Percentiles rank a stretch among this genome's conserved stretches.
Evolutionary conservation across 768 basidiomycete species (phyloP).

Genomic region (Crucibulum laeve): DNA sequence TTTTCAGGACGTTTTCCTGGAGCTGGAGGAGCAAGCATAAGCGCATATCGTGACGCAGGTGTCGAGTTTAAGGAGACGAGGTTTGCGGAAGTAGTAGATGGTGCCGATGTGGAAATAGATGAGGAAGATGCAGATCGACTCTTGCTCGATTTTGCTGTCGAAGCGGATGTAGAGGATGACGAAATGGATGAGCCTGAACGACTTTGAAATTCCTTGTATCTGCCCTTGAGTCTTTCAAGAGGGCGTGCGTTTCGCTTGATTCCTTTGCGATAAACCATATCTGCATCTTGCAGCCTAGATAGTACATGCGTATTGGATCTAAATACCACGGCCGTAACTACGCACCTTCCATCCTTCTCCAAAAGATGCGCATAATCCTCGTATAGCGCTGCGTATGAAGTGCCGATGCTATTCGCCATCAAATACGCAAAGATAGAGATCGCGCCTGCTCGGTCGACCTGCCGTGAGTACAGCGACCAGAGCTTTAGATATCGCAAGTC

Average conservation of each 20-base stretch:
- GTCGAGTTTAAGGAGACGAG: slow-evolving; percentile 29
- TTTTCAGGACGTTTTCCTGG: slow-evolving; percentile 73
- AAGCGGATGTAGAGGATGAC: slow-evolving; percentile 25
- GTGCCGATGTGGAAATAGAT: slow-evolving; percentile 11
- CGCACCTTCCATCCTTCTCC: slow-evolving; percentile 76
- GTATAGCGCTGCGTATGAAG: slow-evolving; percentile 74
- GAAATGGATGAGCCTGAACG: slow-evolving; percentile 40
- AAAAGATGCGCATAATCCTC: slow-evolving; percentile 86
- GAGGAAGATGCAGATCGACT: background rate
- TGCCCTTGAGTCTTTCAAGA: slow-evolving; percentile 74
- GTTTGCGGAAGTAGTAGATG: slow-evolving; percentile 18
- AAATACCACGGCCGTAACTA: slow-evolving; percentile 11
- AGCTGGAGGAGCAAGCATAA: slow-evolving; percentile 66
- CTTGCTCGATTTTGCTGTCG: slow-evolving; percentile 4
- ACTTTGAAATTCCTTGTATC: slow-evolving; percentile 75
- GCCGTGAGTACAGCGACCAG: slow-evolving; percentile 84
- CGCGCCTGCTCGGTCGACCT: slow-evolving; percentile 66
- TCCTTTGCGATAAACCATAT: slow-evolving; percentile 76
- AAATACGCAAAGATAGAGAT: slow-evolving; percentile 73
- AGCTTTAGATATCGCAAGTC: slow-evolving; percentile 90
- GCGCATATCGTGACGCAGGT: slow-evolving; percentile 55
- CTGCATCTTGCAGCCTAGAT: slow-evolving; percentile 69
- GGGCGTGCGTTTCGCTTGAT: slow-evolving; percentile 81
- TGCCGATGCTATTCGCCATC: slow-evolving; percentile 71
- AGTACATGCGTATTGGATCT: slow-evolving; percentile 1